Evolutionary conservation across 2,329 filamentous ascomycete species (phyloP), one percentile per base, ranked within the genome.

Genomic region (Diaporthe destruens): DNA sequence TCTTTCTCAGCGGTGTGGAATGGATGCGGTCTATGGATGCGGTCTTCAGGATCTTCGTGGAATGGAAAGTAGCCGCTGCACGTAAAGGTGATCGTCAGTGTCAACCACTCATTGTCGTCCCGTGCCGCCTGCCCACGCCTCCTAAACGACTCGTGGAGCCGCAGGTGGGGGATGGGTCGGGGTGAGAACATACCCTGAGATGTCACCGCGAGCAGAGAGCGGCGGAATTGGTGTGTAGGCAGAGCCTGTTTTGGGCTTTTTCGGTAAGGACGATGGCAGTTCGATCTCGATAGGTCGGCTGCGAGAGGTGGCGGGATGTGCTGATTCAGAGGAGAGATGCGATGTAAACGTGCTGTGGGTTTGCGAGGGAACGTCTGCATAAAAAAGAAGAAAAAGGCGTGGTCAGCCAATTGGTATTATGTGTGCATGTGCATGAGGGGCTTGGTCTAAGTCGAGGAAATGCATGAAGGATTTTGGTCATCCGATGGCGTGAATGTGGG

Each of bases 11-110:
- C 85, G 61, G 81, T 76, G 34, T 85, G 82, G 76, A 89, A 89
- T 1, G 87, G 87, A 75, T 90, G 87, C 71, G 86, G 82, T 57
- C 83, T 84, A 73, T 85, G 84, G 23, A 88, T 78, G 69, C 85
- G 83, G 71, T 79, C 77, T 66, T 79, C 81, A 54, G 87, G 85
- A 67, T 90, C 87, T 79, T 90, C 89, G 80, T 90, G 88, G 42
- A 87, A 80, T 23, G 89, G 88, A 76, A 91, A 91, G 76, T 91
- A 91, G 36, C 86, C 89, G 78, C 89, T 91, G 75, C 47, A 53
- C 25, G 39, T 68, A 54, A 55, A 72, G 16, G 23, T 61, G 44
- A 55, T 53, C 69, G 66, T 69, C 69, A 57, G 73, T 69, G 67
- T 69, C 70, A 42, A 68, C 69, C 63, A 65, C 66, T 75, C 72